These are phyloP conservation scores for Antarctomyces pellizariae DNA, from an alignment of 495 filamentous ascomycete species.

Conservation along the genomic window DNA sequence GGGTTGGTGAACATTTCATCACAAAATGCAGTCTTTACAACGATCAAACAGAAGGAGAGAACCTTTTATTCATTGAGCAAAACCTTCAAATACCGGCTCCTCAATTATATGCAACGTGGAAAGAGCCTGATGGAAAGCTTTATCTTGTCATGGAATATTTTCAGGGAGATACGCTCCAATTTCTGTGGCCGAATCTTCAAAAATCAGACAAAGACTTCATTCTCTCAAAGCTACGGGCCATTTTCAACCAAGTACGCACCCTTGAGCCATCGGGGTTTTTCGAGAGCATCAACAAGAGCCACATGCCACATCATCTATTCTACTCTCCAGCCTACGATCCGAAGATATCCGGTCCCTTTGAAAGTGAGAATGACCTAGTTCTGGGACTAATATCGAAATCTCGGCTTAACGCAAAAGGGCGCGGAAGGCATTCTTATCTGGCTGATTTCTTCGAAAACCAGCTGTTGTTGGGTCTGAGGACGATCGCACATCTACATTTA, in stretches of 20 bases:
- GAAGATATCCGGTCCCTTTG: constrained; percentile 1
- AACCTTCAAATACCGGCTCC: constrained; percentile 1
- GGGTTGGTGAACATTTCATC: constrained; percentile 1
- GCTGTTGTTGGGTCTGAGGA: background rate
- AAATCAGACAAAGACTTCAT: background rate
- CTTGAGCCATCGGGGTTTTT: too few species aligned
- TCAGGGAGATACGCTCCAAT: constrained; percentile 1
- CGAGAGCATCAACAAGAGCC: constrained; percentile 1
- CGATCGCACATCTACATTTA: too few species aligned
- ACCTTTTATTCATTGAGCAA: constrained; percentile 1
- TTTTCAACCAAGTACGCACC: background rate
- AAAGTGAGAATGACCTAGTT: background rate
- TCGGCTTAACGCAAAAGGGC: constrained; percentile 2
- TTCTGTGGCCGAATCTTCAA: constrained; percentile 1
- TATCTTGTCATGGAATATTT: too few species aligned
- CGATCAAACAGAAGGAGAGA: constrained; percentile 1
- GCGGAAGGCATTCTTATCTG: constrained; percentile 2
- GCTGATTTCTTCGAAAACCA: constrained; percentile 2
- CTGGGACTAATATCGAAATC: constrained; percentile 2
- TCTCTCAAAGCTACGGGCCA: background rate
- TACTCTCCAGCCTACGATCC: constrained; percentile 1
- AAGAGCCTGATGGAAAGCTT: constrained; percentile 1
- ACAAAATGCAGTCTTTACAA: constrained; percentile 1
- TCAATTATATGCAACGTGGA: constrained; percentile 4
- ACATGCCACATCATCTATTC: constrained; percentile 3